These are phyloP conservation scores for Eucalyptus dawsonii DNA, from an alignment of 345 rosid genomes.

Conservation along the genomic window DNA sequence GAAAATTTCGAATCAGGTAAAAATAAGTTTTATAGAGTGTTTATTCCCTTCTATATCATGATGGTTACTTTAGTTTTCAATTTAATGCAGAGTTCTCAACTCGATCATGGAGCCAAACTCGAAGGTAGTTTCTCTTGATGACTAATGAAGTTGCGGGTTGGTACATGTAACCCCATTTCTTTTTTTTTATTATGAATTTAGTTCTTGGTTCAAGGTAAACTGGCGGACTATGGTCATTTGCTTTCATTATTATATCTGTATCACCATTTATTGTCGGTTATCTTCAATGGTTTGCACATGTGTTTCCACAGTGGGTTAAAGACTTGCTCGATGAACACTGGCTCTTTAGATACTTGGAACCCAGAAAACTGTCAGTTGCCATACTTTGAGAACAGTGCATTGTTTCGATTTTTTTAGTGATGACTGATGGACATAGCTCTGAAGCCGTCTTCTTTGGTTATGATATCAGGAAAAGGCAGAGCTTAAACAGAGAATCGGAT, in stretches of 20 bases:
- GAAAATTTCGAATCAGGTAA: not conserved
- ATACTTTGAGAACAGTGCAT: not conserved
- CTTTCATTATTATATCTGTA: not conserved
- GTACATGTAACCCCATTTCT: not conserved
- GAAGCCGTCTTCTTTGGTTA: not conserved
- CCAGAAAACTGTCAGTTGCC: not conserved
- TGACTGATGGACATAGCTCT: not conserved
- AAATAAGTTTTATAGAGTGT: not conserved
- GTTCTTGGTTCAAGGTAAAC: not conserved
- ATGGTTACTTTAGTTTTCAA: not conserved
- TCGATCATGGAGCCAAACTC: not conserved
- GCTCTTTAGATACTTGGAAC: not conserved
- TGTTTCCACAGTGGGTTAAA: not conserved
- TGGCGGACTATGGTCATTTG: not conserved
- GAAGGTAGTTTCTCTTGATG: not conserved
- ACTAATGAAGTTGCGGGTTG: not conserved
- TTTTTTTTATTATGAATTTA: too few species aligned
- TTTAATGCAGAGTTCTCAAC: not conserved
- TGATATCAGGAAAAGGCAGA: not conserved
- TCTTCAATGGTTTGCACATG: not conserved
- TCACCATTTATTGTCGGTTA: not conserved
- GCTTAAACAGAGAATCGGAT: not conserved
- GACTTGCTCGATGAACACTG: not conserved
- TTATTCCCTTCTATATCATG: not conserved
- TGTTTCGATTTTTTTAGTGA: not conserved